Evolutionary conservation across 1,284 basidiomycete genomes (phyloP).

Genomic region (Apiotrichum mycotoxinovorans): DNA sequence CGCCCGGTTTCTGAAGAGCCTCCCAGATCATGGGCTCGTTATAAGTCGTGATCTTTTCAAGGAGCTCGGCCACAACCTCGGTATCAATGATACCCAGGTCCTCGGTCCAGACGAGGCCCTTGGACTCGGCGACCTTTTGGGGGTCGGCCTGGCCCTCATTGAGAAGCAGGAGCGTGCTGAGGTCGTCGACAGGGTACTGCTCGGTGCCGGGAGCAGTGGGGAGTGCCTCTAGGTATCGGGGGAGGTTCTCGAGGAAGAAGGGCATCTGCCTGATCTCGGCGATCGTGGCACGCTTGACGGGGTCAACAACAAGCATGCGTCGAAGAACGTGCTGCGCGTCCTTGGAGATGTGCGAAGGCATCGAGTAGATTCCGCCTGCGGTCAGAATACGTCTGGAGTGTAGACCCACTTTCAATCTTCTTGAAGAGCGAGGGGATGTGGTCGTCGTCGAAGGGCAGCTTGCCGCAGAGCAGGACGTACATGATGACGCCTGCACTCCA

Average conservation of each 20-base stretch:
- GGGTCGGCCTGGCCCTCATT: slow-evolving; percentile 46
- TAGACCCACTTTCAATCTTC: slow-evolving; percentile 75
- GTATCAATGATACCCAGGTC: slow-evolving; percentile 82
- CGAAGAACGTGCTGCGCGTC: slow-evolving; percentile 75
- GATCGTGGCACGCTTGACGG: slow-evolving; percentile 85
- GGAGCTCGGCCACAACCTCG: slow-evolving; percentile 78
- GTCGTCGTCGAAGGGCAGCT: slow-evolving; percentile 91
- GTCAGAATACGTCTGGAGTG: neutral
- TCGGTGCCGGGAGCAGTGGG: slow-evolving; percentile 65
- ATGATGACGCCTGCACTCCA: slow-evolving; percentile 95
- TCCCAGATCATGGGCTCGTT: slow-evolving; percentile 81
- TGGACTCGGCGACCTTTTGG: slow-evolving; percentile 42
- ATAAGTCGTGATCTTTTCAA: slow-evolving; percentile 69
- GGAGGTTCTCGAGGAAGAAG: slow-evolving; percentile 81
- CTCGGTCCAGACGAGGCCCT: slow-evolving; percentile 50
- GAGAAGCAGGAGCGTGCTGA: slow-evolving; percentile 39
- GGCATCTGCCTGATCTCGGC: slow-evolving; percentile 83
- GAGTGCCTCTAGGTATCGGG: slow-evolving; percentile 77
- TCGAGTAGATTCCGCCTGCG: slow-evolving; percentile 65
- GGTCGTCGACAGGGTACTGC: slow-evolving; percentile 45
- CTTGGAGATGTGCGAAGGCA: slow-evolving; percentile 70
- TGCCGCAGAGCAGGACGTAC: slow-evolving; percentile 89
- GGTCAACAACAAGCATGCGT: slow-evolving; percentile 85
- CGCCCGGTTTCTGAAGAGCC: slow-evolving; percentile 74
- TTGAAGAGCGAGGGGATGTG: slow-evolving; percentile 86